These are phyloP conservation scores for Metschnikowia similis DNA, from an alignment of 805 yeast genomes.

Conservation along the genomic window DNA sequence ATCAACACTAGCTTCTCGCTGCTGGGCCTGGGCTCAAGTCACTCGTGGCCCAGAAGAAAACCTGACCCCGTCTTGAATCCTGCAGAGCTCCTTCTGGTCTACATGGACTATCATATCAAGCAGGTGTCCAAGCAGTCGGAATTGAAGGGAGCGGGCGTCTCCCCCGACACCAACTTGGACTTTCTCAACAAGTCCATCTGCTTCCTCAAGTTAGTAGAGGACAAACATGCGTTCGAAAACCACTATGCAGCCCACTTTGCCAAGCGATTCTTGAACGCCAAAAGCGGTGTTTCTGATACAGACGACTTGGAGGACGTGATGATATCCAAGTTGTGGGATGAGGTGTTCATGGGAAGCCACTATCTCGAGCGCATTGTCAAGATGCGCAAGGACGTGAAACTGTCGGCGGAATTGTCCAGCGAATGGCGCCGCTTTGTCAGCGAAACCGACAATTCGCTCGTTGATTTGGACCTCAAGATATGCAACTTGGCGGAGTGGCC, in stretches of 20 bases:
- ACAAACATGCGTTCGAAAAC: constrained; percentile 82
- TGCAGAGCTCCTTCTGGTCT: constrained; percentile 37
- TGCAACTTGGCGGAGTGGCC: constrained; percentile 46
- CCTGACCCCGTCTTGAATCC: constrained; percentile 31
- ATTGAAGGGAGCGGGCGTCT: constrained; percentile 13
- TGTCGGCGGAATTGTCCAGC: constrained; percentile 34
- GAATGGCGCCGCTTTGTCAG: constrained; percentile 32
- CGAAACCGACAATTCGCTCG: constrained; percentile 12
- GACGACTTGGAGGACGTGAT: constrained; percentile 64
- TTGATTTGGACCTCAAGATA: constrained; percentile 39
- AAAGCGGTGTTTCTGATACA: constrained; percentile 17
- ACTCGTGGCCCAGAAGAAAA: constrained; percentile 42
- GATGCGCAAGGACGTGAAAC: constrained; percentile 77
- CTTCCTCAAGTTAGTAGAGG: constrained; percentile 65
- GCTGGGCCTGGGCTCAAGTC: not conserved
- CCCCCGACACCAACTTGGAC: constrained; percentile 4
- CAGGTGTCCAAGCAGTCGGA: constrained; percentile 25
- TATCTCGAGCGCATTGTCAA: constrained; percentile 78
- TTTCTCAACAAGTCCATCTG: constrained; percentile 52
- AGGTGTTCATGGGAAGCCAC: constrained; percentile 60
- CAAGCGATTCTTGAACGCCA: constrained; percentile 54
- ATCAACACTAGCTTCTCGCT: constrained; percentile 41
- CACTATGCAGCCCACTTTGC: constrained; percentile 85
- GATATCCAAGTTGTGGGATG: constrained; percentile 64
- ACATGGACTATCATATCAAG: constrained; percentile 39